Base-by-base conservation (phyloP, 805 yeast species). In the Spathaspora girioi region DNA sequence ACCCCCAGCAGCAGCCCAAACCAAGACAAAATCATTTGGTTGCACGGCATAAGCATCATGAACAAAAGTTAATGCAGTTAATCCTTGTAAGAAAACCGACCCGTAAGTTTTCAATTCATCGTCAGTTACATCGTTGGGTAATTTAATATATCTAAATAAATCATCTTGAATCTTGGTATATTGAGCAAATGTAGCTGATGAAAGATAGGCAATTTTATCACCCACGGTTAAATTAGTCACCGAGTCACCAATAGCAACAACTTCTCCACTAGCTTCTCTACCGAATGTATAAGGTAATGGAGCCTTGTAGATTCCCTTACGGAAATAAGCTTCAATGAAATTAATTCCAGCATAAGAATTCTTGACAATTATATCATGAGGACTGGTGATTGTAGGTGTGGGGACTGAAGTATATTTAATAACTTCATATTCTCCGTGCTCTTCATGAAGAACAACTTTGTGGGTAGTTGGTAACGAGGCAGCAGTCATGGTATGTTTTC, bases 1-100 rank as follows among this genome's bases (percentile, higher is more conserved):
- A 51, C 97, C 97, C 45, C 97, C 98, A 2, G 97, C 97, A 7
- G 97, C 97, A 3, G 97, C 97, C 73, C 91, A 89, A 23, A 89
- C 84, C 45, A 92, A 75, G 43, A 87, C 79, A 58, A 69, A 78
- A 52, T 93, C 97, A 49, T 83, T 92, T 63, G 79, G 72, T 59
- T 88, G 65, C 40, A 89, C 87, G 1, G 75, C 61, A 62, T 87
- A 82, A 1, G 94, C 80, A 55, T 87, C 90, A 38, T 76, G 70
- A 45, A 82, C 70, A 53, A 92, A 82, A 1, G 93, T 79, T 59
- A 87, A 67, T 1, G 93, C 94, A 6, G 97, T 92, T 55, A 91
- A 71, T 1, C 90, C 94, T 66, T 88, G 93, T 31, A 88, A 57
- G 44, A 84, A 60, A 1, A 81, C 62, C 2, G 86, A 89, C 12